Evolutionary conservation across 345 rosid species (phyloP), one percentile per base, ranked within the genome.

Genomic region (Aquilaria malaccensis): DNA sequence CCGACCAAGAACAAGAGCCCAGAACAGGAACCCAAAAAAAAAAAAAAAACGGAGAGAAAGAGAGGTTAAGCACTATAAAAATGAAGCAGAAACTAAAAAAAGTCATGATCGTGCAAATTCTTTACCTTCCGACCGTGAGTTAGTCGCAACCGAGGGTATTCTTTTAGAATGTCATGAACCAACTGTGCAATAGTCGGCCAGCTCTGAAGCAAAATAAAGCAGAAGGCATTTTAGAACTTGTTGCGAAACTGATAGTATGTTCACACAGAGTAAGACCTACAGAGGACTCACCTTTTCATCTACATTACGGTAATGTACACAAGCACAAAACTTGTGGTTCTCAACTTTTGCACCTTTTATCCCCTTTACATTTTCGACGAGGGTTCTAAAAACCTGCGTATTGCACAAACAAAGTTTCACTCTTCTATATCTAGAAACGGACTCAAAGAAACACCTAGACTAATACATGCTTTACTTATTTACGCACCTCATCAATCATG

Each of bases 261-360:
- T 22, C 3, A 55, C 11, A n/a, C 5, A 53, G 5, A 22, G 14
- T 13, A 58, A n/a, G 11, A 41, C 32, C 1, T 58, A 5, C 56
- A 31, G 9, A 30, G 45, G 57, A 13, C 62, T 68, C 61, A 93
- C 98, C 81, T 91, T 86, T 67, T 85, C 93, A 9, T 95, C 96
- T 67, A 91, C 99, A 45, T 88, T 95, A 72, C 99, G 97, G 72
- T 91, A 95, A 85, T 91, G 99, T 60, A 95, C 94, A 81, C 95
- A 81, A 68, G 81, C 65, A 60, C 99, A 95, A 77, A 95, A 95
- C 81, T 91, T 95, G 80, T 95, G 96, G 70, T 91, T 81, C 78
- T 95, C 99, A 64, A 91, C 91, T 68, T 80, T 88, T 62, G 88
- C 78, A 50, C 99, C 97, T 76, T 85, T 75, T 33, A 91, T 83